These are phyloP conservation scores for Phaeosphaeria sp. DNA, from an alignment of 2,329 filamentous ascomycete genomes.

Conservation along the genomic window DNA sequence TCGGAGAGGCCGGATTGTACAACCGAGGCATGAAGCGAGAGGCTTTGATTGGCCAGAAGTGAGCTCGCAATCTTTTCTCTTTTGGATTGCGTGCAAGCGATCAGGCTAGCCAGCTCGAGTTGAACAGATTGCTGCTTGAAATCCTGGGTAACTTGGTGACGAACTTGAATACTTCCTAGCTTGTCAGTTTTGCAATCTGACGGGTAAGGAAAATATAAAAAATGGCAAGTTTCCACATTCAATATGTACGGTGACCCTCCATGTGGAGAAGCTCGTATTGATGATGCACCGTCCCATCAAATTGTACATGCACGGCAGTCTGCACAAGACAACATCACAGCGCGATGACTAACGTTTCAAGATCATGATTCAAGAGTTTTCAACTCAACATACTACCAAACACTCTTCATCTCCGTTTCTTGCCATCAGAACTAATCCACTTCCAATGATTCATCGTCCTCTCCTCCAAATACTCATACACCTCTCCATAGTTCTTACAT, in stretches of 20 bases:
- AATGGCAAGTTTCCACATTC: background rate
- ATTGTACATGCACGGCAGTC: background rate
- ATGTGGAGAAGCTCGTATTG: background rate
- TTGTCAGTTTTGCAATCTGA: no score
- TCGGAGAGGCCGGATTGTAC: background rate
- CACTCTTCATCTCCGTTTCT: no score
- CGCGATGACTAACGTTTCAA: background rate
- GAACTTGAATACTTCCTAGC: no score
- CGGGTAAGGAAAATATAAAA: no score
- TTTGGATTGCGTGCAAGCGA: background rate
- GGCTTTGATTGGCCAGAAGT: background rate
- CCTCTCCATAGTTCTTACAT: conserved; percentile 40
- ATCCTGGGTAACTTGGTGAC: background rate
- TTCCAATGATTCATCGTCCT: conserved; percentile 35
- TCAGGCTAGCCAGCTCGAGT: background rate
- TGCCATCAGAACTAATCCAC: conserved; percentile 31
- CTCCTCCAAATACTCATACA: conserved; percentile 38
- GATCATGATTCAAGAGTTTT: no score
- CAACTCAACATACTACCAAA: no score
- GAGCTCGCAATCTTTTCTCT: background rate
- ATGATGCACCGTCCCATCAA: background rate
- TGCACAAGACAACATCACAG: background rate
- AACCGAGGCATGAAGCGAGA: background rate
- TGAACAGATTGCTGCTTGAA: background rate
- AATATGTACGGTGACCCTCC: background rate